Evolutionary conservation across 352 stramenopile genomes (phyloP).

Genomic region (Phytopythium mirpurense): DNA sequence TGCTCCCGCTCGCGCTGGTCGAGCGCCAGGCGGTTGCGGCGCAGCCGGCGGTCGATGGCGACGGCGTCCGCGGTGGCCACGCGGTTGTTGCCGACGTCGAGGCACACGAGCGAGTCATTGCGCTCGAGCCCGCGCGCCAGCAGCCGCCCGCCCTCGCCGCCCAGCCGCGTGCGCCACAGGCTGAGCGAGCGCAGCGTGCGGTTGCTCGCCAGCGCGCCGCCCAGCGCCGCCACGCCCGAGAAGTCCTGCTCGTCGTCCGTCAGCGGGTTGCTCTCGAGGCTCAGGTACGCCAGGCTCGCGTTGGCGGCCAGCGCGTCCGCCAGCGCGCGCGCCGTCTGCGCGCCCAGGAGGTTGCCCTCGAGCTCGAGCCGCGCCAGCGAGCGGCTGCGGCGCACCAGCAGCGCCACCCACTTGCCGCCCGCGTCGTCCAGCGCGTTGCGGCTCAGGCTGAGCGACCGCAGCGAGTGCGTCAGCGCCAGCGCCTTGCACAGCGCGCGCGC

Average conservation of each 20-base stretch:
- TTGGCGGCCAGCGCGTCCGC: slow-evolving; percentile 54
- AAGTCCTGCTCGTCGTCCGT: slow-evolving; percentile 78
- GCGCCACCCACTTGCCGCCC: slow-evolving; percentile 52
- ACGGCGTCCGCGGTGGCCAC: slow-evolving; percentile 44
- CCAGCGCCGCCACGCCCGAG: slow-evolving; percentile 45
- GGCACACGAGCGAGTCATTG: slow-evolving; percentile 55
- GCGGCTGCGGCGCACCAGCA: slow-evolving; percentile 57
- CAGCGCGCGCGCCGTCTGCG: slow-evolving; percentile 38
- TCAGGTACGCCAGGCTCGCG: slow-evolving; percentile 49
- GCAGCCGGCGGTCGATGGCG: slow-evolving; percentile 40
- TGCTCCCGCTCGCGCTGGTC: slow-evolving; percentile 39
- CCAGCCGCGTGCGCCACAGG: slow-evolving; percentile 68
- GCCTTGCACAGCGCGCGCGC: slow-evolving; percentile 64
- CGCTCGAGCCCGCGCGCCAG: slow-evolving; percentile 46
- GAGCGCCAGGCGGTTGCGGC: slow-evolving; percentile 42
- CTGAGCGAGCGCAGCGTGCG: slow-evolving; percentile 60
- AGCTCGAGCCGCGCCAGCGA: slow-evolving; percentile 58
- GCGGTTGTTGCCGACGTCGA: slow-evolving; percentile 83
- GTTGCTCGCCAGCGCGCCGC: slow-evolving; percentile 54
- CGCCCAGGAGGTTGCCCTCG: slow-evolving; percentile 59
- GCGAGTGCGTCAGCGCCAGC: slow-evolving; percentile 59
- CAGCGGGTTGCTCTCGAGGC: slow-evolving; percentile 73
- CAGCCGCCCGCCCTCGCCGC: slow-evolving; percentile 59
- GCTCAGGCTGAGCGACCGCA: slow-evolving; percentile 57
- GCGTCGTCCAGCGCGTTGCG: slow-evolving; percentile 63